A percentile compares a stretch with the other conserved stretches of the same genome.
These are phyloP conservation scores for Starmerella scarabaei DNA, from an alignment of 805 yeast genomes.

Conservation along the genomic window DNA sequence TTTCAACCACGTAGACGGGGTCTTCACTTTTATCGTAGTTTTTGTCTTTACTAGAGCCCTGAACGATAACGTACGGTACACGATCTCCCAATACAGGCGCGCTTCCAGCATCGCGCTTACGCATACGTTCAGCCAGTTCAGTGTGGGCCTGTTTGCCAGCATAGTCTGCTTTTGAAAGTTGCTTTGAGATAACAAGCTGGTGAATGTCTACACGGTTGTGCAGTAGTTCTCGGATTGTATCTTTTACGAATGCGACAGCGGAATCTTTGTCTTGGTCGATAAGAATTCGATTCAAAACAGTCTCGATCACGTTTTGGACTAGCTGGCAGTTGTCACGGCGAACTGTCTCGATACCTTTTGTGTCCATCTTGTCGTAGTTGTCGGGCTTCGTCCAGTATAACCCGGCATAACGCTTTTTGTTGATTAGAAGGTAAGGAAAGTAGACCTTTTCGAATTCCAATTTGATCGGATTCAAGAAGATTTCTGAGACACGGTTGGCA, in stretches of 20 bases:
- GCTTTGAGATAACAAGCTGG: constrained; percentile 85
- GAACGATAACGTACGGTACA: constrained; percentile 89
- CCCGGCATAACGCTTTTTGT: constrained; percentile 96
- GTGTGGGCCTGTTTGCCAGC: constrained; percentile 96
- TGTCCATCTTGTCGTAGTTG: constrained; percentile 93
- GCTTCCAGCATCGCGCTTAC: constrained; percentile 90
- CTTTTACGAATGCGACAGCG: constrained; percentile 75
- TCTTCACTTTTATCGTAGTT: constrained; percentile 95
- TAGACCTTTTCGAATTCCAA: constrained; percentile 94
- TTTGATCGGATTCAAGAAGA: constrained; percentile 76
- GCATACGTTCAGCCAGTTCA: constrained; percentile 90
- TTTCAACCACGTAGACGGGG: constrained; percentile 83
- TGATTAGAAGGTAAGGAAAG: constrained; percentile 83
- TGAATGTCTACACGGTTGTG: constrained; percentile 89
- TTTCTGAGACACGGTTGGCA: constrained; percentile 68
- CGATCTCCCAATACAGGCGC: constrained; percentile 97
- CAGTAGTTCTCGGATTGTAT: constrained; percentile 74
- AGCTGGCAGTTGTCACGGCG: constrained; percentile 93
- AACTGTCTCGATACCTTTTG: constrained; percentile 96
- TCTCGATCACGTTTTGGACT: constrained; percentile 89
- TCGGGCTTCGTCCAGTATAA: constrained; percentile 87
- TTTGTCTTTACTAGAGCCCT: constrained; percentile 64
- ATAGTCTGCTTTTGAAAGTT: constrained; percentile 76
- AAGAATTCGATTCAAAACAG: constrained; percentile 69
- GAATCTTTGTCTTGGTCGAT: constrained; percentile 77